Conservation (phyloP, 768 basidiomycete species). For the Kwoniella bestiolae region DNA sequence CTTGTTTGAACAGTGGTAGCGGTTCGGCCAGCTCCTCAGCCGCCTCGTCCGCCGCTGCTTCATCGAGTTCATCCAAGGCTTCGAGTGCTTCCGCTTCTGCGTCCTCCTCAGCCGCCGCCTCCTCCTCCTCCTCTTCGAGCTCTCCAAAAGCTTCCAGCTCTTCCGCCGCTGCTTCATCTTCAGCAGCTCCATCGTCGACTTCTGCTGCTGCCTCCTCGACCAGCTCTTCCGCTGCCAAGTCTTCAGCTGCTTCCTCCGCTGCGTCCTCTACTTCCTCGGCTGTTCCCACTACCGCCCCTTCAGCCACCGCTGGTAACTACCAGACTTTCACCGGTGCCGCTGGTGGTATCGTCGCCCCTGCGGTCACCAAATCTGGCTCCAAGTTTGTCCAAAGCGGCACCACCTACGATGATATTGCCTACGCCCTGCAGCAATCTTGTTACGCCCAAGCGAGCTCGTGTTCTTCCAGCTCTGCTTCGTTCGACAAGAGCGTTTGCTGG, state of each 20-base stretch:
- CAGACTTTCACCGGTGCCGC: conserved; percentile 28
- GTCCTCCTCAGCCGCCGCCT: background rate
- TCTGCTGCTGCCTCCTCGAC: conserved; percentile 11
- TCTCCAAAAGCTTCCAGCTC: conserved; percentile 1
- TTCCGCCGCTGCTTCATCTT: no score
- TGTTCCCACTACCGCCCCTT: conserved; percentile 4
- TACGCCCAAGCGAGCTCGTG: conserved; percentile 30
- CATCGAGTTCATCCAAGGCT: conserved; percentile 4
- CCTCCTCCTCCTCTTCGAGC: background rate
- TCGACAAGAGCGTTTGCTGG: conserved; percentile 20
- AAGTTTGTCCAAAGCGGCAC: conserved; percentile 12
- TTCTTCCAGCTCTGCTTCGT: conserved; percentile 16
- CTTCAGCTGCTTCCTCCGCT: conserved; percentile 8
- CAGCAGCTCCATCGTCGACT: no score
- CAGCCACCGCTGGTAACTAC: conserved; percentile 21
- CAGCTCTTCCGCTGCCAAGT: conserved; percentile 7
- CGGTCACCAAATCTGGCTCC: conserved; percentile 20
- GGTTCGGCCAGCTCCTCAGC: conserved; percentile 1
- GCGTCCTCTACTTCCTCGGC: conserved; percentile 8
- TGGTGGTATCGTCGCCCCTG: conserved; percentile 28
- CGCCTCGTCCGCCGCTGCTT: conserved; percentile 1
- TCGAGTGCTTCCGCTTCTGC: background rate
- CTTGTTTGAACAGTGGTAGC: conserved; percentile 7
- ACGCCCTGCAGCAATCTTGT: conserved; percentile 32
- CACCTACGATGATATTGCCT: conserved; percentile 19